Conservation (phyloP, 2,329 filamentous ascomycete genomes). For the Cylindrodendrum hubeiense region DNA sequence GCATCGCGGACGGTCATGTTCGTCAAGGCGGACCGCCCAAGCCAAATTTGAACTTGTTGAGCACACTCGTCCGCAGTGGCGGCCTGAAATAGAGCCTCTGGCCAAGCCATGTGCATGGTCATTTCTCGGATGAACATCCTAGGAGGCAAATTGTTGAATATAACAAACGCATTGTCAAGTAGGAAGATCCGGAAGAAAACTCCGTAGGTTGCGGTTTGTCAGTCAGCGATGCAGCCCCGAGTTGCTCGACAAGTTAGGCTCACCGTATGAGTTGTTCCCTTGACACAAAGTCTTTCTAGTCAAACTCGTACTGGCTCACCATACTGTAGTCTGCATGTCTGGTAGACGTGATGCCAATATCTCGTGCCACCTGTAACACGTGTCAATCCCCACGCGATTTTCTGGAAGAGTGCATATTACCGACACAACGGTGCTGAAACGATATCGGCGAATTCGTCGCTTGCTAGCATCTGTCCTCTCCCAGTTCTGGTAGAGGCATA, state of each 20-base stretch:
- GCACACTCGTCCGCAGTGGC: neutral
- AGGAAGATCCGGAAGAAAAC: slow-evolving; percentile 8
- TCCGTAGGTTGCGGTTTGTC: neutral
- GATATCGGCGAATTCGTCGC: slow-evolving; percentile 7
- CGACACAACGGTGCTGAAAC: slow-evolving; percentile 3
- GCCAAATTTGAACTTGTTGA: neutral
- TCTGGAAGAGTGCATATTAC: neutral
- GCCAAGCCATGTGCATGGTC: slow-evolving; percentile 12
- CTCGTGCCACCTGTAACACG: neutral
- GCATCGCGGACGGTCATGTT: slow-evolving; percentile 1
- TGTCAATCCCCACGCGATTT: neutral
- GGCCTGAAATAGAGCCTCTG: slow-evolving; percentile 2
- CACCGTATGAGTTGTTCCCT: slow-evolving; percentile 8
- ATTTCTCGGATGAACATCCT: slow-evolving; percentile 5
- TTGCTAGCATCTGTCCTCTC: slow-evolving; percentile 5
- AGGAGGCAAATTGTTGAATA: slow-evolving; percentile 8
- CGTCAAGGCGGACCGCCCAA: neutral
- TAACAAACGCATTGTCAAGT: slow-evolving; percentile 5
- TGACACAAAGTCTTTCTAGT: slow-evolving; percentile 1
- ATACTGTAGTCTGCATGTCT: neutral
- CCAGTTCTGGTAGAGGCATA: slow-evolving; percentile 11
- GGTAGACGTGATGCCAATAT: slow-evolving; percentile 1
- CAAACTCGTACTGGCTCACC: neutral
- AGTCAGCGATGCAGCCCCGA: neutral
- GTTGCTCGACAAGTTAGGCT: neutral